Evolutionary conservation across 2,329 filamentous ascomycete species (phyloP).

Genomic region (Colletotrichum neosansevieriae): DNA sequence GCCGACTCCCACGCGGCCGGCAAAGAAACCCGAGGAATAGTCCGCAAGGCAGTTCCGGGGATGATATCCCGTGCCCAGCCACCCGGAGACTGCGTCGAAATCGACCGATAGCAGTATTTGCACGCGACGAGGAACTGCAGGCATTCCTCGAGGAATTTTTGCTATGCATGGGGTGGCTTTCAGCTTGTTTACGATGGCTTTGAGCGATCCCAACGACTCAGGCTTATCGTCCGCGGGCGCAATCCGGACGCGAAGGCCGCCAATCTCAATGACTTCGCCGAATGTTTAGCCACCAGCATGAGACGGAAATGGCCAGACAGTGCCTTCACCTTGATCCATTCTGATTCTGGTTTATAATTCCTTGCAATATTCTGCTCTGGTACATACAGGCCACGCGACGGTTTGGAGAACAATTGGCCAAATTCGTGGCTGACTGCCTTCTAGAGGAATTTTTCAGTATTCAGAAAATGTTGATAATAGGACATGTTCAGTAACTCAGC

Average conservation of each 20-base stretch:
- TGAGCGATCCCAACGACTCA: not conserved
- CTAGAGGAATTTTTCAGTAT: too few species aligned
- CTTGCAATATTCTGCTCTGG: too few species aligned
- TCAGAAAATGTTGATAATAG: too few species aligned
- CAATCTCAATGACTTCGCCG: slow-evolving; percentile 16
- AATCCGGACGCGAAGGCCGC: slow-evolving; percentile 19
- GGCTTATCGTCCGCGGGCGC: not conserved
- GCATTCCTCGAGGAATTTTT: slow-evolving; percentile 1
- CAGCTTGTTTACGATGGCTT: not conserved
- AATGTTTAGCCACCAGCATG: too few species aligned
- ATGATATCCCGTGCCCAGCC: slow-evolving; percentile 64
- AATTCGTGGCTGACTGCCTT: too few species aligned
- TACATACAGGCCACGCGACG: too few species aligned
- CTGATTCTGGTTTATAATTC: too few species aligned
- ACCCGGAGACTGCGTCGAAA: slow-evolving; percentile 66
- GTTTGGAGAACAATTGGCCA: too few species aligned
- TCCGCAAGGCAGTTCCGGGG: slow-evolving; percentile 62
- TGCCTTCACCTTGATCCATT: too few species aligned
- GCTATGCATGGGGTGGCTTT: not conserved
- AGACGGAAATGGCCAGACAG: too few species aligned
- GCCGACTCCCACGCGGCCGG: slow-evolving; percentile 61
- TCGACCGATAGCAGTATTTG: slow-evolving; percentile 54
- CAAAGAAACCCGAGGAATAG: slow-evolving; percentile 63
- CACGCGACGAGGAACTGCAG: slow-evolving; percentile 40
- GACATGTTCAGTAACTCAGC: too few species aligned